A percentile compares a stretch with the other conserved stretches of the same genome.
These are phyloP conservation scores for Ceratocystis lukuohia DNA, from an alignment of 2,329 filamentous ascomycete genomes.

Conservation along the genomic window DNA sequence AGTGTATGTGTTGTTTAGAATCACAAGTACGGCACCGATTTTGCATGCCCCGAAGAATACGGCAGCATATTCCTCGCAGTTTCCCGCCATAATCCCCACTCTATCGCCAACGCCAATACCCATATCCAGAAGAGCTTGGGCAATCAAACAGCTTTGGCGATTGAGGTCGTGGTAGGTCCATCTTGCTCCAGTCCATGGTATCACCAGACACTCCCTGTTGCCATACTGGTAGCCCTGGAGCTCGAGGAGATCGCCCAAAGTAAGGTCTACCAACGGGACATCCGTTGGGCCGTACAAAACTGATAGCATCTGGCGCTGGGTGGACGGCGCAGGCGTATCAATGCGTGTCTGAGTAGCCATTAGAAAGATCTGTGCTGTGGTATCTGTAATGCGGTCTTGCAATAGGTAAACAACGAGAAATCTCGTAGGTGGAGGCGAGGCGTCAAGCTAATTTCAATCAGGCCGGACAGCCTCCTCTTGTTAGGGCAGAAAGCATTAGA, in stretches of 20 bases:
- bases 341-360: constrained; percentile 20
- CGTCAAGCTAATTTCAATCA: background rate
- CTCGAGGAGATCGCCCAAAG: constrained; percentile 57
- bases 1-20: constrained; percentile 74
- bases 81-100: constrained; percentile 61
- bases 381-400: background rate
- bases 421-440: background rate
- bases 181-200: constrained; percentile 61
- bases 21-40: constrained; percentile 56
- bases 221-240: constrained; percentile 55
- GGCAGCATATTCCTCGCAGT: constrained; percentile 70
- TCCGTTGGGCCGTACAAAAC: constrained; percentile 55
- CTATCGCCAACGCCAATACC: constrained; percentile 56
- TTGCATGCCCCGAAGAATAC: constrained; percentile 60
- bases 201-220: constrained; percentile 54
- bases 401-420: background rate
- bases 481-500: too few species aligned
- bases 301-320: constrained; percentile 34
- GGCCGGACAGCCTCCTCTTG: background rate
- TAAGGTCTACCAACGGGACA: constrained; percentile 56
- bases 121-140: constrained; percentile 52
- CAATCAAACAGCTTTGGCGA: constrained; percentile 46
- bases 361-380: background rate
- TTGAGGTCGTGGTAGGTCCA: constrained; percentile 59
- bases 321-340: constrained; percentile 24